These are phyloP conservation scores for Quercus variabilis DNA, from an alignment of 306 rosid species.

Conservation along the genomic window DNA sequence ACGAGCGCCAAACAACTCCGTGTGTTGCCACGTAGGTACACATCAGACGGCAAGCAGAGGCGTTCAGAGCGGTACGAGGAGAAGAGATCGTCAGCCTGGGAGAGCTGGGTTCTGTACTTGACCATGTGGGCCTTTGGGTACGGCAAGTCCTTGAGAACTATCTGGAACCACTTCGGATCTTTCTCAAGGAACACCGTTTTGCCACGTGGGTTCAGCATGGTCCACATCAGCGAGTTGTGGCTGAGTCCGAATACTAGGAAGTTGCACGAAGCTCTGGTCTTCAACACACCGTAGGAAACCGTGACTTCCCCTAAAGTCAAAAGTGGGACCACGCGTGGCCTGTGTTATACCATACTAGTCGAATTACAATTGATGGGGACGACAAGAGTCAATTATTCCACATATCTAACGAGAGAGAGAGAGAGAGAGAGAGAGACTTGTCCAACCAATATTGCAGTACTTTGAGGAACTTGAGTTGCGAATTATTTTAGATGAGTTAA, in stretches of 20 bases:
- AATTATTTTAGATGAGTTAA: too few species aligned
- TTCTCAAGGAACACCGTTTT: conserved; percentile 80
- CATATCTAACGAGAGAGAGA: too few species aligned
- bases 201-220: conserved; percentile 73
- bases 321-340: conserved; percentile 41
- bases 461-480: too few species aligned
- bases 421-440: too few species aligned
- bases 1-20: conserved; percentile 61
- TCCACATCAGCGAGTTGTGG: conserved; percentile 94
- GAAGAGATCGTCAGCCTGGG: conserved; percentile 48
- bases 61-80: conserved; percentile 36
- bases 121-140: conserved; percentile 57
- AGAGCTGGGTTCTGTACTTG: conserved; percentile 63
- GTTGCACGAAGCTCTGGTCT: conserved; percentile 49
- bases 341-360: too few species aligned
- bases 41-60: conserved; percentile 37
- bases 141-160: conserved; percentile 61
- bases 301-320: conserved; percentile 50
- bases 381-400: too few species aligned
- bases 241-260: conserved; percentile 88
- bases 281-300: conserved; percentile 57
- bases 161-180: conserved; percentile 82
- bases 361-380: too few species aligned
- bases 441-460: too few species aligned
- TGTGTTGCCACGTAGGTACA: conserved; percentile 48